Conservation (phyloP, 202 grass and related monocot species). For the Miscanthus sacchariflorus region DNA sequence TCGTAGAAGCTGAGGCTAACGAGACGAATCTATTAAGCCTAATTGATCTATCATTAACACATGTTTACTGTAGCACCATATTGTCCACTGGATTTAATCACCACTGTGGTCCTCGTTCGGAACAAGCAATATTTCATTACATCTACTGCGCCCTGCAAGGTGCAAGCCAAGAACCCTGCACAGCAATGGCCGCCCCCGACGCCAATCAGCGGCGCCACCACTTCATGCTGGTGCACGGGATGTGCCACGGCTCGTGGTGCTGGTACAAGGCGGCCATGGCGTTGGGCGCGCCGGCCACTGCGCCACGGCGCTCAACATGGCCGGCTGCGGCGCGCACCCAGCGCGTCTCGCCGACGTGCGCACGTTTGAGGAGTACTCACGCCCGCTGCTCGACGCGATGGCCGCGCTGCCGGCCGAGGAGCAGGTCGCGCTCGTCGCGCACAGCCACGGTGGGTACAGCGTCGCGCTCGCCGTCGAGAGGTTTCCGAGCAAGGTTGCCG, state of each 20-base stretch:
- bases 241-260: constrained; percentile 60
- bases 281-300: constrained; percentile 51
- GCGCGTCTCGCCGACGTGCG: constrained; percentile 51
- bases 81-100: no score
- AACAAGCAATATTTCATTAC: no score
- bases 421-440: constrained; percentile 55
- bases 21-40: no score
- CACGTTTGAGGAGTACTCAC: constrained; percentile 58
- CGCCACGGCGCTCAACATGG: constrained; percentile 55
- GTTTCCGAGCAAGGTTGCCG: constrained; percentile 55
- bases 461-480: constrained; percentile 54
- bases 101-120: no score
- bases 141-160: no score
- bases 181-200: background rate
- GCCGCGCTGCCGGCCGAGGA: constrained; percentile 41
- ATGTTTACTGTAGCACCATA: no score
- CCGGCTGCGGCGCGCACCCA: constrained; percentile 41
- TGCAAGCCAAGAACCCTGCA: background rate
- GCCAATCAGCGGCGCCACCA: background rate
- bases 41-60: no score
- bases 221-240: constrained; percentile 60
- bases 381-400: constrained; percentile 57
- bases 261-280: constrained; percentile 63
- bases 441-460: constrained; percentile 58
- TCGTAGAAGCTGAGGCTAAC: no score